Base-by-base conservation (phyloP, 148 eudicot genomes). In the Rhododendron williamsianum region DNA sequence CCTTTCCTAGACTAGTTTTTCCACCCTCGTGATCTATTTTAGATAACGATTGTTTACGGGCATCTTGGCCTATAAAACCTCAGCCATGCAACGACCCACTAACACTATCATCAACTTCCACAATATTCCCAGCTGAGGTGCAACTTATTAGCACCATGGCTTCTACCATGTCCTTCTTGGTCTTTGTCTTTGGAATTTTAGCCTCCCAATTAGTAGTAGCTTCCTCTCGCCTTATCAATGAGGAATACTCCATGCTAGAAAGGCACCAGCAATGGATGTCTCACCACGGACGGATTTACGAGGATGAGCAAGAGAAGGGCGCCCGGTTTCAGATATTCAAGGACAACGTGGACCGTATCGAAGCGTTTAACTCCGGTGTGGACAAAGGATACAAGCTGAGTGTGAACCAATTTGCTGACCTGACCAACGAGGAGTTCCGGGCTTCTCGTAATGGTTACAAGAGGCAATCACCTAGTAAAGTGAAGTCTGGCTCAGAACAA, bases 201-300 rank as follows among this genome's bases (percentile, higher is more conserved):
- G 72, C 84, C 63, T 74, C 88, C 80, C 81, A 49, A 69, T 12
- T 69, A 15, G 52, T 69, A 15, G 52, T 2, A 9, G 49, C 85
- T 9, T 65, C 81, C 2, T 86, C 90, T 60, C 91, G 93, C 21
- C 86, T 56, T 81, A 85, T 90, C 23, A 51, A 86, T 21, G 89
- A 89, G 81, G 60, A 76, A 33, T 5, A 21, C 23, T 78, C 90
- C 81, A 85, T 90, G 91, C 16, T 30, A 7, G 89, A 83, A 41
- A 89, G 56, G 58, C 97, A 94, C 84, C 91, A 91, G 74, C 87
- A 88, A 35, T 94, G 97, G 95, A 91, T 91, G 92, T 78, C 89
- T 46, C 83, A 33, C 7, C 89, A 92, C 81, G 95, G 94, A 76
- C 92, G 93, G 1, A 86, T 88, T 15, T 94, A 94, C 41, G 86